Conservation (phyloP, 768 basidiomycete species). For the Xerocomellus intermedius region DNA sequence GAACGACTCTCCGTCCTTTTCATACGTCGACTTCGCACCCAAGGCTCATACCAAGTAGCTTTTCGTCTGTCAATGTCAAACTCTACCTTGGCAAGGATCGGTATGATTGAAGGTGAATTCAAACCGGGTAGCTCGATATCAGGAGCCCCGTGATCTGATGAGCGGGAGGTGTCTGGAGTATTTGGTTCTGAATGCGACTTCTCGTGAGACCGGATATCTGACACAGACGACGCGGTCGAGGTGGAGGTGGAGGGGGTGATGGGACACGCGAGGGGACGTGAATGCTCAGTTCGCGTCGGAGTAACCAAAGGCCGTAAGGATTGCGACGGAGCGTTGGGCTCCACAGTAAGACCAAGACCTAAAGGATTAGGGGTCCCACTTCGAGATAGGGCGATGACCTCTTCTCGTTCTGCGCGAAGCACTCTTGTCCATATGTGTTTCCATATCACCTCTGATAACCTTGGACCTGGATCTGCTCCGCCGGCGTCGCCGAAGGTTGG, state of each 20-base stretch:
- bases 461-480: constrained; percentile 65
- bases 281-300: constrained; percentile 39
- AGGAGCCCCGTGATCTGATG: constrained; percentile 38
- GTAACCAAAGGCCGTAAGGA: constrained; percentile 49
- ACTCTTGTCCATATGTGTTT: constrained; percentile 80
- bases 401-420: constrained; percentile 56
- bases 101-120: constrained; percentile 61
- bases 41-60: constrained; percentile 86
- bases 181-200: constrained; percentile 48
- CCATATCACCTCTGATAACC: constrained; percentile 88
- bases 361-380: constrained; percentile 40
- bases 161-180: constrained; percentile 55
- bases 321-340: constrained; percentile 30
- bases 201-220: constrained; percentile 45
- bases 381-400: constrained; percentile 32
- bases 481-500: constrained; percentile 29
- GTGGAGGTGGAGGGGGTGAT: constrained; percentile 42
- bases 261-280: constrained; percentile 33
- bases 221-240: constrained; percentile 50
- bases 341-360: constrained; percentile 45
- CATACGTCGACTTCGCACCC: constrained; percentile 63
- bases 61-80: constrained; percentile 85
- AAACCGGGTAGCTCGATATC: constrained; percentile 68
- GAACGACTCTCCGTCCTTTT: constrained; percentile 51
- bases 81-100: constrained; percentile 90